Percentiles rank a stretch among this genome's conserved stretches.
These are phyloP conservation scores for Passalora sequoiae DNA, from an alignment of 2,329 filamentous ascomycete species.

Conservation along the genomic window DNA sequence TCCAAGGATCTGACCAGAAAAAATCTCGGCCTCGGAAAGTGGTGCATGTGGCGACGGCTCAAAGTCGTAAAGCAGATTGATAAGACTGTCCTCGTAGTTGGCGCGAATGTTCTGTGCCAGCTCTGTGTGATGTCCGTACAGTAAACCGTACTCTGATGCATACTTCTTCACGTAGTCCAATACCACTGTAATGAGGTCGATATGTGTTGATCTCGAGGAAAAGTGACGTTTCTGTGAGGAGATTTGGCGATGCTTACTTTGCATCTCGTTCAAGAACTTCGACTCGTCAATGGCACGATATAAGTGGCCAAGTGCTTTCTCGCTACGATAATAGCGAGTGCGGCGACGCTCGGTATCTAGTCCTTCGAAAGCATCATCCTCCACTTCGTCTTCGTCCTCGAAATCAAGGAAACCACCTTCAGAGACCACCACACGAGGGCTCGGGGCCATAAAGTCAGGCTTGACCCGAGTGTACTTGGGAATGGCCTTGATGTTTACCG, in stretches of 20 bases:
- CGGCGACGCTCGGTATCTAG: conserved; percentile 27
- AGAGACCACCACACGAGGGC: conserved; percentile 41
- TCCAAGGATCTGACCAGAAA: conserved; percentile 54
- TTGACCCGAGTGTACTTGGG: conserved; percentile 38
- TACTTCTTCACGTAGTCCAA: conserved; percentile 39
- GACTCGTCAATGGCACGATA: conserved; percentile 70
- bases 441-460: conserved; percentile 53
- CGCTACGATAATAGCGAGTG: conserved; percentile 59
- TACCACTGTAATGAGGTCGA: conserved; percentile 31
- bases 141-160: conserved; percentile 20
- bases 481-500: conserved; percentile 44
- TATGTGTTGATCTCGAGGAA: conserved; percentile 10
- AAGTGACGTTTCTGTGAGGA: conserved; percentile 17
- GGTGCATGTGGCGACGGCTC: conserved; percentile 38
- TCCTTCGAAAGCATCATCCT: conserved; percentile 40
- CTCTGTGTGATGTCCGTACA: conserved; percentile 37
- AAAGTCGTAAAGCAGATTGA: conserved; percentile 45
- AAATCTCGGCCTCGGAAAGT: conserved; percentile 51
- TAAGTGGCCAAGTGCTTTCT: conserved; percentile 63
- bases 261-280: conserved; percentile 55
- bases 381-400: conserved; percentile 42
- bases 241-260: conserved; percentile 19
- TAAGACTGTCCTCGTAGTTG: conserved; percentile 52
- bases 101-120: conserved; percentile 39
- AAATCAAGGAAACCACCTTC: conserved; percentile 46